Conservation (phyloP, 768 basidiomycete species). For the Suillus discolor region DNA sequence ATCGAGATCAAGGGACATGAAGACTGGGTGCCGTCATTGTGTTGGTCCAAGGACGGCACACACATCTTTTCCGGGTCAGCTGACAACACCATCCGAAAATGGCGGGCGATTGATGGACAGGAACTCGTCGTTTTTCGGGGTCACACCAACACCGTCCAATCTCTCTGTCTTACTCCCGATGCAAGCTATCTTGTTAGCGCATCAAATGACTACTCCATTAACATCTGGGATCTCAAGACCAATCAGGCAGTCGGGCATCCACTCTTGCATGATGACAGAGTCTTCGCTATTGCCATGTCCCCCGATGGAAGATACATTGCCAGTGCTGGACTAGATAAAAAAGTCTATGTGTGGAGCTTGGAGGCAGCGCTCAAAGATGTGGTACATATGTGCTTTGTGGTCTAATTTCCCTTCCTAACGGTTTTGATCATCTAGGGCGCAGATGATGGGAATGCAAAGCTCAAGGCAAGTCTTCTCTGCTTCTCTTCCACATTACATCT, state of each 20-base stretch:
- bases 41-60: not conserved
- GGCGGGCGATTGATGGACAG: not conserved
- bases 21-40: not conserved
- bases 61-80: rapidly evolving
- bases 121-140: not conserved
- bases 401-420: not conserved
- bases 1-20: not conserved
- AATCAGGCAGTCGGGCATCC: conserved; percentile 29
- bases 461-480: not conserved
- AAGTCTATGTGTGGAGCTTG: conserved; percentile 79
- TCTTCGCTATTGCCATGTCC: conserved; percentile 75
- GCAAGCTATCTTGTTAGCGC: not conserved
- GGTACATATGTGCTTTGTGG: too few relatives aligned
- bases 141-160: not conserved
- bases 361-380: conserved; percentile 28
- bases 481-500: too few relatives aligned
- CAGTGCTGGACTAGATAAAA: conserved; percentile 78
- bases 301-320: conserved; percentile 77
- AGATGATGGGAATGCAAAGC: not conserved
- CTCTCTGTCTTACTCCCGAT: not conserved
- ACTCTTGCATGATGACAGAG: conserved; percentile 77
- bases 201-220: not conserved
- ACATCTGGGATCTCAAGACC: not conserved
- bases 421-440: too few relatives aligned
- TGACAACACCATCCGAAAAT: not conserved